A percentile compares a stretch with the other conserved stretches of the same genome.
Conservation (phyloP, 441 rosid species). For the Capsella rubella region DNA sequence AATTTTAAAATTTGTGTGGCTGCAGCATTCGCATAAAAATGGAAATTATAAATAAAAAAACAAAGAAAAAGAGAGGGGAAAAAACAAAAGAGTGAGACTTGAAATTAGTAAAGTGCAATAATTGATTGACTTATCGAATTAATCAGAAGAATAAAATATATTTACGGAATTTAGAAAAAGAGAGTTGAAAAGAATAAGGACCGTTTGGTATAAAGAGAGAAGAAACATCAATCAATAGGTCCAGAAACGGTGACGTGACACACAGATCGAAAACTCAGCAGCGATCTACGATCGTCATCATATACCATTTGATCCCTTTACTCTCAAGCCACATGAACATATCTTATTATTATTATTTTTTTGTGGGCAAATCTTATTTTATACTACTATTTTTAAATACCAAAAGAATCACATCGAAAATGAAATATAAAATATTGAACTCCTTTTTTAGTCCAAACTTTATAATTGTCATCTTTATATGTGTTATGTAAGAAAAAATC, state of each 20-base stretch:
- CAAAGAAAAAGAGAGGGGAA: background rate
- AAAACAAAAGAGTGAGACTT: slow-evolving; percentile 33
- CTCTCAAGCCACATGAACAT: slow-evolving; percentile 42
- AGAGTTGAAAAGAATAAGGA: slow-evolving; percentile 40
- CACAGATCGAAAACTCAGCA: slow-evolving; percentile 40
- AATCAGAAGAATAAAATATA: slow-evolving; percentile 40
- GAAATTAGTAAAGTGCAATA: slow-evolving; percentile 43
- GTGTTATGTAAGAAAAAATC: background rate
- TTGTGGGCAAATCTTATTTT: slow-evolving; percentile 27
- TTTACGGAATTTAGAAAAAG: slow-evolving; percentile 42
- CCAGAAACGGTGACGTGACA: slow-evolving; percentile 47
- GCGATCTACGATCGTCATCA: slow-evolving; percentile 45
- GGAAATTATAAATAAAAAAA: background rate
- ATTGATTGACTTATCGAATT: slow-evolving; percentile 45
- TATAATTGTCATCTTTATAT: background rate
- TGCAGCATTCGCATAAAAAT: slow-evolving; percentile 14
- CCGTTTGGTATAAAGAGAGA: slow-evolving; percentile 42
- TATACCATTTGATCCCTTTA: slow-evolving; percentile 43
- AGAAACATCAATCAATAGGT: slow-evolving; percentile 45
- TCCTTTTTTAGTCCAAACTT: background rate
- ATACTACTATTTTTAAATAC: slow-evolving; percentile 15
- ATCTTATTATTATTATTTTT: slow-evolving; percentile 16
- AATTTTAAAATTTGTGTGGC: slow-evolving; percentile 12
- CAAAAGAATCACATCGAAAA: slow-evolving; percentile 1
- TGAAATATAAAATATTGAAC: slow-evolving; percentile 1